Evolutionary conservation across 305 asterid species (phyloP).

Genomic region (Fraxinus greggii): DNA sequence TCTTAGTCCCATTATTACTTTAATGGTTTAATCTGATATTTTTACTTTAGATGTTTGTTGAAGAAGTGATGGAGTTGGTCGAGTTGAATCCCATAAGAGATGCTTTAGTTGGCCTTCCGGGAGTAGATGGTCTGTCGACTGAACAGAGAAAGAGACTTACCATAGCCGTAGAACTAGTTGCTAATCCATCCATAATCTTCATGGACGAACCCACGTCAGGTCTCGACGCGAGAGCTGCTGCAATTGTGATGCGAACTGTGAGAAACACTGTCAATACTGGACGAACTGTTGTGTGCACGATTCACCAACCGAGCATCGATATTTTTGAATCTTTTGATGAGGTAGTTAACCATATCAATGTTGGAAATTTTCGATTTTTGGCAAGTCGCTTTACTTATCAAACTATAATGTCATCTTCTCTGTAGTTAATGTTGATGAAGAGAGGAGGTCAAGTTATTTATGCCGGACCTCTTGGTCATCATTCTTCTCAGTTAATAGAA

Average conservation of each 20-base stretch:
- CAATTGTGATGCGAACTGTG: slow-evolving; percentile 58
- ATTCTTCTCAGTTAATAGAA: slow-evolving; percentile 28
- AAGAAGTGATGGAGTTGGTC: slow-evolving; percentile 53
- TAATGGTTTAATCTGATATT: not conserved
- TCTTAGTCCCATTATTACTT: not conserved
- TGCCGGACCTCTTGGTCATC: slow-evolving; percentile 41
- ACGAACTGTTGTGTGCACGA: slow-evolving; percentile 58
- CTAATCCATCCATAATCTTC: slow-evolving; percentile 53
- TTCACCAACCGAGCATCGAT: slow-evolving; percentile 64
- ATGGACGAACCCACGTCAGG: slow-evolving; percentile 68
- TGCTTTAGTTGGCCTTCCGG: slow-evolving; percentile 47
- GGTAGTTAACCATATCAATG: slow-evolving; percentile 20
- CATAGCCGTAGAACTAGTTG: slow-evolving; percentile 51
- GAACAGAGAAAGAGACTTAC: slow-evolving; percentile 61
- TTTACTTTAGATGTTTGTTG: slow-evolving; percentile 41
- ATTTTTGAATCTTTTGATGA: slow-evolving; percentile 62
- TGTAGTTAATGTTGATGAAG: slow-evolving; percentile 43
- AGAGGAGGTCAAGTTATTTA: slow-evolving; percentile 49
- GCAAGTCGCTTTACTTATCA: not conserved
- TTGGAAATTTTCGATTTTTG: not conserved
- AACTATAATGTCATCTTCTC: not conserved
- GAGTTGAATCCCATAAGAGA: slow-evolving; percentile 39
- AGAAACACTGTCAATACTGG: slow-evolving; percentile 51
- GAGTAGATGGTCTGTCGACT: slow-evolving; percentile 52
- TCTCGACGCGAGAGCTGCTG: slow-evolving; percentile 63